phyloP scores from a whole-genome alignment of 73 alveolate genomes.

The Tetrahymena borealis region DNA sequence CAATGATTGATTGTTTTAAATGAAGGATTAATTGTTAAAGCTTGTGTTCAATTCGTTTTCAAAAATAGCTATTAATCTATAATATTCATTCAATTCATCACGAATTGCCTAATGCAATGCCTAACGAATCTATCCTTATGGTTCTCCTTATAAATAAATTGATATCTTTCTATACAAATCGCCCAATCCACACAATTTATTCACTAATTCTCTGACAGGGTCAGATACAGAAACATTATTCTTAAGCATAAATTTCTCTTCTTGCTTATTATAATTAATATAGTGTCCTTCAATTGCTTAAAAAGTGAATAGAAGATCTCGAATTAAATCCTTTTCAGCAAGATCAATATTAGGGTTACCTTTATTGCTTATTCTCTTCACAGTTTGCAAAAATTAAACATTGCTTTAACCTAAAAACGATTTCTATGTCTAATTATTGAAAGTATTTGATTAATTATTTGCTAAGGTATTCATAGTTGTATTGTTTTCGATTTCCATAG shows the following conservation, averaged over 20 bases:
- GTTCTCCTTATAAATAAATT: neutral
- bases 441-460: neutral
- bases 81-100: conserved; percentile 28
- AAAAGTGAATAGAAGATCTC: conserved; percentile 16
- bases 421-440: neutral
- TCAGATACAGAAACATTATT: conserved; percentile 19
- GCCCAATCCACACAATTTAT: conserved; percentile 15
- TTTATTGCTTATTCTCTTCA: neutral
- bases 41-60: conserved; percentile 4
- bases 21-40: neutral
- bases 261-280: neutral
- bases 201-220: conserved; percentile 18
- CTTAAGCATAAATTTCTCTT: conserved; percentile 12
- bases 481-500: neutral
- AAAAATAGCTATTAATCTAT: conserved; percentile 25
- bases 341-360: conserved; percentile 7
- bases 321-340: conserved; percentile 15
- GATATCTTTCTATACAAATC: conserved; percentile 23
- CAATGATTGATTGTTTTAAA: neutral
- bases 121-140: conserved; percentile 1
- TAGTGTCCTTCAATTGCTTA: conserved; percentile 36
- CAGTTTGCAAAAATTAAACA: neutral
- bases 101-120: conserved; percentile 21
- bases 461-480: neutral
- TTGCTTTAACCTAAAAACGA: neutral